Evolutionary conservation across 1,284 basidiomycete genomes (phyloP).

Genomic region (Cryptococcus sp.): DNA sequence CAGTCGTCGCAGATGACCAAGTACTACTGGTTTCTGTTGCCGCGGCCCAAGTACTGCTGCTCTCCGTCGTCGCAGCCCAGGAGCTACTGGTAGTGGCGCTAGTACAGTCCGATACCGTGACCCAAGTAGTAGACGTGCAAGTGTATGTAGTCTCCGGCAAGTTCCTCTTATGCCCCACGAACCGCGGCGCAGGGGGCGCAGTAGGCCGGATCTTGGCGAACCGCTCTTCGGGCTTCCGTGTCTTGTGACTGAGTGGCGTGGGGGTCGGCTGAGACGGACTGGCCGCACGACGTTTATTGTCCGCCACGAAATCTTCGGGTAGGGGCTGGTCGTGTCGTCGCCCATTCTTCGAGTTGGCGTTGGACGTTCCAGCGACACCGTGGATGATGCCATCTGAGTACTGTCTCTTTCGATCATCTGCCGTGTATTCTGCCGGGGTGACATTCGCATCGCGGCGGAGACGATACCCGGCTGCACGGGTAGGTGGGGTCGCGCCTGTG

Average conservation of each 20-base stretch:
- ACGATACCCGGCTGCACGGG: no score
- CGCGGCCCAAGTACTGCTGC: background rate
- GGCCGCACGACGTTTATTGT: no score
- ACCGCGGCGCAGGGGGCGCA: background rate
- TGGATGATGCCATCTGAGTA: background rate
- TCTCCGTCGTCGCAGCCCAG: background rate
- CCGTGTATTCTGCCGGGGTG: no score
- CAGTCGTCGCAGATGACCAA: background rate
- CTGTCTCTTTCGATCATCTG: no score
- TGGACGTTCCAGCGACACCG: background rate
- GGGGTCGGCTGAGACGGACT: no score
- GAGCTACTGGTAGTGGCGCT: background rate
- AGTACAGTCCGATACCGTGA: slow-evolving; percentile 17
- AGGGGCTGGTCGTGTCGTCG: no score
- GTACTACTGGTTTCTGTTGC: slow-evolving; percentile 1
- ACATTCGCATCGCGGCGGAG: no score
- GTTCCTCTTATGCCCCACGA: no score
- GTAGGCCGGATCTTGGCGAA: slow-evolving; percentile 7
- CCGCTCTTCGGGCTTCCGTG: background rate
- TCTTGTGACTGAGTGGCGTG: no score
- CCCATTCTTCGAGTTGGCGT: no score
- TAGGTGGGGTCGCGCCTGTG: no score
- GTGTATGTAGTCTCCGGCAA: background rate
- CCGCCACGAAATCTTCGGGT: no score
- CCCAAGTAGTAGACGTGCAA: slow-evolving; percentile 16